These are phyloP conservation scores for Botrytis fragariae DNA, from an alignment of 2,329 filamentous ascomycete genomes.

Conservation along the genomic window DNA sequence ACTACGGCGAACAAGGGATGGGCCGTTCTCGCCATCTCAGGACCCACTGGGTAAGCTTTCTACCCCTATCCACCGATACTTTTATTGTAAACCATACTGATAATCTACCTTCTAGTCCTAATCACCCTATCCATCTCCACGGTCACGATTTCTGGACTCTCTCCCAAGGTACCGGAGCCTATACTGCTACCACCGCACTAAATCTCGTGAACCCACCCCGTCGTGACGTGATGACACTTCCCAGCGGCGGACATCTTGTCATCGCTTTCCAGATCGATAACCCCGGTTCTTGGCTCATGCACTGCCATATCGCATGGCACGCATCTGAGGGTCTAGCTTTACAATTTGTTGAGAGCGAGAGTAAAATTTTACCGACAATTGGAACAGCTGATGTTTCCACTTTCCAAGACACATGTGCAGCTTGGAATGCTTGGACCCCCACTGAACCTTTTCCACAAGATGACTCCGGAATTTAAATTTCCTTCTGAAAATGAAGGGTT, in stretches of 20 bases:
- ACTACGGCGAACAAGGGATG: conserved; percentile 38
- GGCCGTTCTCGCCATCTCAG: conserved; percentile 33
- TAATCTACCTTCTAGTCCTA: conserved; percentile 17
- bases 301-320: conserved; percentile 50
- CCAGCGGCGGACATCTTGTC: conserved; percentile 34
- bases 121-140: conserved; percentile 47
- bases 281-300: conserved; percentile 37
- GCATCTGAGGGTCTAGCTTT: conserved; percentile 51
- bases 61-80: conserved; percentile 35
- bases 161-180: conserved; percentile 45
- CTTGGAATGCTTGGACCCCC: conserved; percentile 27
- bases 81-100: neutral
- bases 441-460: conserved; percentile 27
- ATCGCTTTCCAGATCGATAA: conserved; percentile 39
- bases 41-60: conserved; percentile 24
- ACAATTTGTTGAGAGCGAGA: conserved; percentile 47
- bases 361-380: conserved; percentile 22
- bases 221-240: conserved; percentile 51
- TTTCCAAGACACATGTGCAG: conserved; percentile 28
- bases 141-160: conserved; percentile 51
- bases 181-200: conserved; percentile 33
- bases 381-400: conserved; percentile 23
- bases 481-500: neutral
- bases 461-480: conserved; percentile 33
- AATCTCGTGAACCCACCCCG: conserved; percentile 49